These are phyloP conservation scores for Claviceps fusiformis DNA, from an alignment of 2,329 filamentous ascomycete genomes.

Conservation along the genomic window DNA sequence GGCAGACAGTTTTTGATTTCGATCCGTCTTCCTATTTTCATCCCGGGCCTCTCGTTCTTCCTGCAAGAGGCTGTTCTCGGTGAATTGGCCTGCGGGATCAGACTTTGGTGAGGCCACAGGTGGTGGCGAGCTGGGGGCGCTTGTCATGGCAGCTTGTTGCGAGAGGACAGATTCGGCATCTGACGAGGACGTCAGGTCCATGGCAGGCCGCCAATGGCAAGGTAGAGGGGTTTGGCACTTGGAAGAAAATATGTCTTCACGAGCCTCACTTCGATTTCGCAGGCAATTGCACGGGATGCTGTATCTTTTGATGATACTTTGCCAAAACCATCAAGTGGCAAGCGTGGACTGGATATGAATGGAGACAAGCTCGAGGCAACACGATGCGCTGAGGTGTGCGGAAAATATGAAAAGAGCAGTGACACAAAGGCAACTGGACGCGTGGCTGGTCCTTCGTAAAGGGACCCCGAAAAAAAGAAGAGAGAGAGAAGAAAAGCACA, in stretches of 20 bases:
- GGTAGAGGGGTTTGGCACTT: neutral
- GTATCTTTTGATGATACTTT: too few relatives aligned
- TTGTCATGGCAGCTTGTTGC: slow-evolving; percentile 18
- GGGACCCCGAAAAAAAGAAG: neutral
- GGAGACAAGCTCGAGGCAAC: neutral
- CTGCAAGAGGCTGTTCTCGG: slow-evolving; percentile 18
- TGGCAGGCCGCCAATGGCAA: slow-evolving; percentile 5
- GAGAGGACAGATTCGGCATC: slow-evolving; percentile 19
- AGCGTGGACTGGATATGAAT: too few relatives aligned
- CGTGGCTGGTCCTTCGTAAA: neutral
- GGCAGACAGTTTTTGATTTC: slow-evolving; percentile 26
- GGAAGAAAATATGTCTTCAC: too few relatives aligned
- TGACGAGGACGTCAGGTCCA: slow-evolving; percentile 18
- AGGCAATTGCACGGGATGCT: neutral
- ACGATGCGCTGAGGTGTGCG: neutral
- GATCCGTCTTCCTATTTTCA: slow-evolving; percentile 34
- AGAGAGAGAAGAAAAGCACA: neutral
- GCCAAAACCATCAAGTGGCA: too few relatives aligned
- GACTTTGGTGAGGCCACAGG: slow-evolving; percentile 10
- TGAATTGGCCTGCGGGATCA: slow-evolving; percentile 8
- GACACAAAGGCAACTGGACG: neutral
- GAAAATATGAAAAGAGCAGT: neutral
- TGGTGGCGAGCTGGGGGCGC: slow-evolving; percentile 25
- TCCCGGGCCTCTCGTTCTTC: slow-evolving; percentile 23
- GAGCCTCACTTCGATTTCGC: neutral